phyloP scores from a whole-genome alignment of 192 early-diverging fungal genomes.

The Entomortierella chlamydospora region DNA sequence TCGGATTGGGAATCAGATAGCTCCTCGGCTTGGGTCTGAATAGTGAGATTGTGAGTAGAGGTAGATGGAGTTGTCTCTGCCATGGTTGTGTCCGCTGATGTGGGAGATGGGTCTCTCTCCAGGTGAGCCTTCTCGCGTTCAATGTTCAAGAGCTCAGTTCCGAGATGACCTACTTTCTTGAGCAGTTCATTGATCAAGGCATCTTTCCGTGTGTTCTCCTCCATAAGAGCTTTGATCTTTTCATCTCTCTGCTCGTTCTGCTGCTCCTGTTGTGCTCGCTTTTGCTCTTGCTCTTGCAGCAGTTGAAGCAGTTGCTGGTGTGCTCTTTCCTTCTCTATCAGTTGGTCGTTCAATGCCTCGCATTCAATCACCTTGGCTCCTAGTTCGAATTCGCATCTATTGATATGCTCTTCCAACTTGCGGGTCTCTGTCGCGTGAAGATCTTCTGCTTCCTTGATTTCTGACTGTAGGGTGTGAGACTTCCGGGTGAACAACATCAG shows the following conservation, averaged over 20 bases:
- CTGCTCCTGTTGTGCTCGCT: neutral
- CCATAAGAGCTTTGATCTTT: constrained; percentile 5
- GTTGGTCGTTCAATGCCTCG: neutral
- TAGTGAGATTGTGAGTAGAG: neutral
- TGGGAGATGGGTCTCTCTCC: constrained; percentile 6
- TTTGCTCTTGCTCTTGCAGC: constrained; percentile 2
- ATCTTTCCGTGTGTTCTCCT: constrained; percentile 32
- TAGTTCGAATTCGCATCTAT: constrained; percentile 22
- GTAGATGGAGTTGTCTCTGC: constrained; percentile 16
- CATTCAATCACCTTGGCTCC: constrained; percentile 19
- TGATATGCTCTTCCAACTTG: constrained; percentile 1
- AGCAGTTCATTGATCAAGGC: constrained; percentile 18
- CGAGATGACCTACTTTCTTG: constrained; percentile 23
- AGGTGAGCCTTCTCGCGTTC: constrained; percentile 23
- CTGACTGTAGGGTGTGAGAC: constrained; percentile 11
- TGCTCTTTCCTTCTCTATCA: neutral
- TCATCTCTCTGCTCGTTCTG: neutral
- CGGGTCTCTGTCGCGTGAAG: neutral
- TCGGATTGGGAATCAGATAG: constrained; percentile 2
- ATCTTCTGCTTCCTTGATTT: constrained; percentile 28
- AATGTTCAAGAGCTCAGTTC: constrained; percentile 21
- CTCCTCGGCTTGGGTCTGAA: neutral
- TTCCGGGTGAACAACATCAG: constrained; percentile 31
- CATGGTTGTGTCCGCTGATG: constrained; percentile 18
- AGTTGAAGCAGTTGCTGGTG: neutral